phyloP scores from a whole-genome alignment of 306 rosid genomes.

The Rosa lucieae region DNA sequence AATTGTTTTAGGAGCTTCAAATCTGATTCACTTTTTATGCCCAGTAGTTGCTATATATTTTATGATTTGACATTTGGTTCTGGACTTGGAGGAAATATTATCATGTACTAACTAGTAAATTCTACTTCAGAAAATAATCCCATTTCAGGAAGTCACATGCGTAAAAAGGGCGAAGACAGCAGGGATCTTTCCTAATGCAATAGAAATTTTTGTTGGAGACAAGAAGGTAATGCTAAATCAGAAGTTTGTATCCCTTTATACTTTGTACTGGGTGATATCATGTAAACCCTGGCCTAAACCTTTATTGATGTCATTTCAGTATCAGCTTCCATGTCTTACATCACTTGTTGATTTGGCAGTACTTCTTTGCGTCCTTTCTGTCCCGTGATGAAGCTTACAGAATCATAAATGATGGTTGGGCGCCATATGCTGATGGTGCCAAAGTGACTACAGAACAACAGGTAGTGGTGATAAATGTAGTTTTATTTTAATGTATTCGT shows the following conservation, averaged over 20 bases:
- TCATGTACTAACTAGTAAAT: conserved; percentile 6
- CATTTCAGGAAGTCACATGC: conserved; percentile 71
- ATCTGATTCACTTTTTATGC: not conserved
- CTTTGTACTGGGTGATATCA: conserved; percentile 24
- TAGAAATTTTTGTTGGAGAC: conserved; percentile 68
- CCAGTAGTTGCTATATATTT: not conserved
- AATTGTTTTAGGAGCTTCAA: not conserved
- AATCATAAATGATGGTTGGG: conserved; percentile 83
- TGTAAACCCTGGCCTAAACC: conserved; percentile 14
- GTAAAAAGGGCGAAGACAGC: conserved; percentile 95
- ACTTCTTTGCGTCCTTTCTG: conserved; percentile 87
- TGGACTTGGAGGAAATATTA: not conserved
- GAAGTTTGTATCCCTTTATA: conserved; percentile 1
- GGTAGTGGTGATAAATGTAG: conserved; percentile 36
- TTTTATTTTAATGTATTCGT: not conserved
- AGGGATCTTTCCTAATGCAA: conserved; percentile 94
- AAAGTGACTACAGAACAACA: conserved; percentile 49
- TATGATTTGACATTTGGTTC: not conserved
- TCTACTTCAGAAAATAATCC: conserved; percentile 73
- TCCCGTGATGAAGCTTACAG: conserved; percentile 95
- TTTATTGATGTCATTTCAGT: conserved; percentile 23
- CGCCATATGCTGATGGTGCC: conserved; percentile 43
- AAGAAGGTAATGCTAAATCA: conserved; percentile 59
- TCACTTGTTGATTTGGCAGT: conserved; percentile 50
- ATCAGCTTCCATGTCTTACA: conserved; percentile 30